Base-by-base conservation (phyloP, 805 yeast species). In the Barnettozyma botsteinii region DNA sequence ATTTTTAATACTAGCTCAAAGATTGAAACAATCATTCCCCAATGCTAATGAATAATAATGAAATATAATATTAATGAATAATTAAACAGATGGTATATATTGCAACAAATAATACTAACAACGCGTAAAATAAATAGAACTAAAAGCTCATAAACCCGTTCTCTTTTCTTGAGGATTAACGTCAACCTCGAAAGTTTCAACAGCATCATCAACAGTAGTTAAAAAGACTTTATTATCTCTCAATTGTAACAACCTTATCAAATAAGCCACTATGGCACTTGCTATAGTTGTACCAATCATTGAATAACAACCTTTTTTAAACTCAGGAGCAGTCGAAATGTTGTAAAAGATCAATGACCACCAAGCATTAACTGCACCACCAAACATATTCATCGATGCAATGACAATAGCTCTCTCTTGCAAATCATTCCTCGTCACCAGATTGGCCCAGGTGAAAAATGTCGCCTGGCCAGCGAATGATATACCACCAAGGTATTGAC, bases 341-440 rank as follows among this genome's bases (percentile, higher is more conserved):
- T 69, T 57, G 47, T 65, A 78, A 50, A 78, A 75, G 3, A 77
- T 35, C 14, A 78, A 43, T 1, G 76, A 66, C 80, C 81, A 77
- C 82, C 82, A 77, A 2, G 81, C 79, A 53, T 76, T 77, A 8
- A 77, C 76, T 2, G 80, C 78, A 49, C 74, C 71, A 22, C 77
- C 70, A 55, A 75, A 75, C 79, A 76, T 75, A 55, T 77, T 77
- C 81, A 77, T 77, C 0, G 80, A 75, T 0, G 81, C 85, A 35
- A 79, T 60, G 1, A 77, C 80, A 34, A 79, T 64, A 0, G 85
- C 81, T 51, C 85, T 66, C 50, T 76, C 81, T 60, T 79, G 77
- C 20, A 75, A 55, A 55, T 80, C 85, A 45, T 73, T 67, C 24
- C 71, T 67, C 45, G 80, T 74, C 1, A 75, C 73, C 34, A 74